Evolutionary conservation across 116 monocot genomes (phyloP).

Genomic region (Dioscorea cayenensis): DNA sequence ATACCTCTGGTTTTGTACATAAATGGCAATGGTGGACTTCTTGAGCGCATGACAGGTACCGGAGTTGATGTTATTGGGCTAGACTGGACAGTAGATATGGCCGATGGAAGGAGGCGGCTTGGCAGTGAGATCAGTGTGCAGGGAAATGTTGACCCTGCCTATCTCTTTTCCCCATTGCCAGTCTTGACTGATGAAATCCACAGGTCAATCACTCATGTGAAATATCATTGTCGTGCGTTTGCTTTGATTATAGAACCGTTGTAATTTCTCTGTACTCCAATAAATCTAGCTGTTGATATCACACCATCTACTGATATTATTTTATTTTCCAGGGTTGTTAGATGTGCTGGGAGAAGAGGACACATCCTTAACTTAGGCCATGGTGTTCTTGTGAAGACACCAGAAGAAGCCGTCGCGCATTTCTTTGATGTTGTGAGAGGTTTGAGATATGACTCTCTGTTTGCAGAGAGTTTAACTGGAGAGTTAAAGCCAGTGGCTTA

Average conservation of each 20-base stretch:
- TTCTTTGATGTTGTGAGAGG: conserved; percentile 82
- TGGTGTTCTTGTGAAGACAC: conserved; percentile 83
- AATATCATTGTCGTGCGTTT: not conserved
- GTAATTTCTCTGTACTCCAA: not conserved
- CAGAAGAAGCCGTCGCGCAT: conserved; percentile 92
- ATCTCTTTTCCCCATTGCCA: conserved; percentile 77
- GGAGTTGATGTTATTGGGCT: conserved; percentile 94
- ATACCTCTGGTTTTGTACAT: conserved; percentile 83
- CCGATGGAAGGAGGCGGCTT: conserved; percentile 78
- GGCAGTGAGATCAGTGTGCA: conserved; percentile 64
- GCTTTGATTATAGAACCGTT: not conserved
- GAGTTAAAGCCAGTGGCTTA: conserved; percentile 30
- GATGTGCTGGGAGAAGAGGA: conserved; percentile 61
- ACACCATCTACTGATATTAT: too few species aligned
- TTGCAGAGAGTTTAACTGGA: conserved; percentile 25
- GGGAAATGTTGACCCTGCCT: conserved; percentile 91
- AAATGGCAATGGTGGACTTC: conserved; percentile 81
- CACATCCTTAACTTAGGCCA: conserved; percentile 94
- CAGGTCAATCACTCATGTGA: conserved; percentile 26
- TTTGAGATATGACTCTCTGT: conserved; percentile 65
- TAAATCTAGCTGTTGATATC: too few species aligned
- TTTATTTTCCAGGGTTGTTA: conserved; percentile 53
- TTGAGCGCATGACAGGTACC: conserved; percentile 72
- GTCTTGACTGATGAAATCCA: conserved; percentile 77
- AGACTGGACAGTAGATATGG: conserved; percentile 97